Conservation (phyloP, 2,329 filamentous ascomycete species). For the Ambrosiella xylebori region DNA sequence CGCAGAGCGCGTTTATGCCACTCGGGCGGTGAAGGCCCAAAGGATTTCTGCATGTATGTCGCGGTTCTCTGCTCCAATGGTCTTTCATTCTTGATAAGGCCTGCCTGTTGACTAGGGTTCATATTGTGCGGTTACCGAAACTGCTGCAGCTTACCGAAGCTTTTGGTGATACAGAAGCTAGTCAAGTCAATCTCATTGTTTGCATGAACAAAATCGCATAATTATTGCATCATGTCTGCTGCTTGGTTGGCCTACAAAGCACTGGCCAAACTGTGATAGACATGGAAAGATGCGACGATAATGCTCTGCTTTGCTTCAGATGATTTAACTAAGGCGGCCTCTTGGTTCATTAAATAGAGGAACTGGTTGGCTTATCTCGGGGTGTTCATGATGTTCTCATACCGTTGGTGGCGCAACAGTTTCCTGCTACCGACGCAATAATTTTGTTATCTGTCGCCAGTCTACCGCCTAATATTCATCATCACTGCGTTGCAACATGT, state of each 20-base stretch:
- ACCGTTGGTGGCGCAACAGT: not conserved
- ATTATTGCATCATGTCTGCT: not conserved
- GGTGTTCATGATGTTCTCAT: not conserved
- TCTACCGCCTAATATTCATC: not conserved
- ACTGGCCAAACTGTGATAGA: not conserved
- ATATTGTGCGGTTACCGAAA: not conserved
- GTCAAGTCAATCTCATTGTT: not conserved
- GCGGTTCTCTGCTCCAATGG: not conserved
- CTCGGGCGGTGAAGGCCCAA: not conserved
- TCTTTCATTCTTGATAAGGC: not conserved
- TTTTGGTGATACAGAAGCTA: not conserved
- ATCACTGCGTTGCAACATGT: conserved; percentile 14
- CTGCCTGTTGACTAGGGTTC: not conserved
- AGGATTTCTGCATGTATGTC: too few species aligned
- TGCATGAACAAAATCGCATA: too few species aligned
- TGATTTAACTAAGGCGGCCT: not conserved
- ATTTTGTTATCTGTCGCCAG: not conserved
- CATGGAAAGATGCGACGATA: not conserved
- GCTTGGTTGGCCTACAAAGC: not conserved
- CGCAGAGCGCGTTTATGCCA: not conserved
- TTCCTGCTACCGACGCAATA: too few species aligned
- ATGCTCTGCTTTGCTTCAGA: not conserved
- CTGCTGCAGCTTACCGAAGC: not conserved
- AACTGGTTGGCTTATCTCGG: too few species aligned
- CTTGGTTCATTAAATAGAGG: not conserved